phyloP scores from a whole-genome alignment of 345 rosid genomes.

The Citrus unshiu region DNA sequence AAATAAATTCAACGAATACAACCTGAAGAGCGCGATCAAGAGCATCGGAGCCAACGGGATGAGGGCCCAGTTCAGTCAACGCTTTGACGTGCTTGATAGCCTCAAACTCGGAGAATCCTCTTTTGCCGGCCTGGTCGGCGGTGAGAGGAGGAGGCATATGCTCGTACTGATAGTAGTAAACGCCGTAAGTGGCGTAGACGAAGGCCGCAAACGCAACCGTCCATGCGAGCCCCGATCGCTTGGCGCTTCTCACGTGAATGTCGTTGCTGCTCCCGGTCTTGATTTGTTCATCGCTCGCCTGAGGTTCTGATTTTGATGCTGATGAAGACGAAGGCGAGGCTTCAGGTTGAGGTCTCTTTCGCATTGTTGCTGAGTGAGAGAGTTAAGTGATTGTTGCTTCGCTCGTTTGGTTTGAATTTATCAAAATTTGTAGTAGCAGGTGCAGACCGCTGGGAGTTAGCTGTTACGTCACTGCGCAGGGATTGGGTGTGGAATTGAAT shows the following conservation, averaged over 20 bases:
- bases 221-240: slow-evolving; percentile 63
- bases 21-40: slow-evolving; percentile 77
- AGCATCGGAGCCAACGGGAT: slow-evolving; percentile 74
- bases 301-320: not conserved
- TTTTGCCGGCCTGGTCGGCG: slow-evolving; percentile 75
- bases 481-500: no score
- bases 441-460: no score
- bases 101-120: slow-evolving; percentile 86
- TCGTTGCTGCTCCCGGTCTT: not conserved
- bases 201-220: slow-evolving; percentile 40
- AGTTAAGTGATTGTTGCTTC: no score
- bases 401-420: not conserved
- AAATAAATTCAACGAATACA: not conserved
- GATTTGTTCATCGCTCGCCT: not conserved
- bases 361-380: not conserved
- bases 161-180: slow-evolving; percentile 56
- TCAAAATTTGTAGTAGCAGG: not conserved
- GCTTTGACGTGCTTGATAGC: slow-evolving; percentile 74
- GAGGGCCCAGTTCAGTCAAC: slow-evolving; percentile 84
- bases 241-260: not conserved
- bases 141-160: slow-evolving; percentile 65
- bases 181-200: slow-evolving; percentile 58
- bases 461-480: no score
- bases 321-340: not conserved
- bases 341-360: not conserved